Conservation (phyloP, 129 eudicot genomes). For the Mikania micrantha region DNA sequence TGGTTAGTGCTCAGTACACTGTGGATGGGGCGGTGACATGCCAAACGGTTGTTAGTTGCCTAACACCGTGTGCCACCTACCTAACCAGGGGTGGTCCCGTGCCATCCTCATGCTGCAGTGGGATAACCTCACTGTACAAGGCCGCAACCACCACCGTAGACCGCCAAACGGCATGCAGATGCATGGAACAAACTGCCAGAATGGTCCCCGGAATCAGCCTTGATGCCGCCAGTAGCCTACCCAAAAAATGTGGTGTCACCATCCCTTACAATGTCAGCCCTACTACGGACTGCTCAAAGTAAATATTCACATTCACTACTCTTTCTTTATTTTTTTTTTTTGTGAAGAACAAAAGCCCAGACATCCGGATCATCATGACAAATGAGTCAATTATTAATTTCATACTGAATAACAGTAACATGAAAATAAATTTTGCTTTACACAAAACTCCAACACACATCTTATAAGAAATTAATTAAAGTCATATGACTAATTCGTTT, state of each 20-base stretch:
- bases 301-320: background rate
- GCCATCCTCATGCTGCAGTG: slow-evolving; percentile 41
- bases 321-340: background rate
- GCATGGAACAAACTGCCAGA: slow-evolving; percentile 35
- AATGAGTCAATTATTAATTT: too few relatives aligned
- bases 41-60: slow-evolving; percentile 20
- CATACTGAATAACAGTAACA: too few relatives aligned
- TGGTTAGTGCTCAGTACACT: slow-evolving; percentile 13
- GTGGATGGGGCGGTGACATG: slow-evolving; percentile 27
- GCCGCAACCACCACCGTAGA: slow-evolving; percentile 40
- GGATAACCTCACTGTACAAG: slow-evolving; percentile 26
- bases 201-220: slow-evolving; percentile 23
- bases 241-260: slow-evolving; percentile 43
- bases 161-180: slow-evolving; percentile 40
- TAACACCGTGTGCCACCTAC: slow-evolving; percentile 34
- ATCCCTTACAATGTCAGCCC: slow-evolving; percentile 54
- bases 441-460: too few relatives aligned
- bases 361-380: too few relatives aligned
- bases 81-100: slow-evolving; percentile 25
- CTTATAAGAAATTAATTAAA: too few relatives aligned
- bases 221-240: slow-evolving; percentile 32
- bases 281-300: slow-evolving; percentile 52
- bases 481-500: too few relatives aligned
- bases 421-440: too few relatives aligned
- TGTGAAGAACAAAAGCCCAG: too few relatives aligned